phyloP scores from a whole-genome alignment of 768 basidiomycete genomes.

The Guyanaporus albipodus region DNA sequence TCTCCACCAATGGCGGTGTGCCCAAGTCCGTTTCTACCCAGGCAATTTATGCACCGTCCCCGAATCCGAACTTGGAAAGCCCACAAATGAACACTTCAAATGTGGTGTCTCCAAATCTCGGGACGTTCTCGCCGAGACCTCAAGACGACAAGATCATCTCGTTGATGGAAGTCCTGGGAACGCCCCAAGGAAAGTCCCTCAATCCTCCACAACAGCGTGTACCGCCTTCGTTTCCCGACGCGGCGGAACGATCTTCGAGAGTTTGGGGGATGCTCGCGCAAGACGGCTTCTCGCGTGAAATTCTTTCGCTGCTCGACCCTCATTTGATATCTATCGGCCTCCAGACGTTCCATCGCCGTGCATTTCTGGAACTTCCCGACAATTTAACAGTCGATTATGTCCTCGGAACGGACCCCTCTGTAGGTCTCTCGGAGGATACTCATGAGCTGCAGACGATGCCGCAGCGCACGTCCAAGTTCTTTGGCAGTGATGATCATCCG shows the following conservation, averaged over 20 bases:
- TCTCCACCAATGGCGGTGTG: conserved; percentile 31
- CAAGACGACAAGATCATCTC: conserved; percentile 41
- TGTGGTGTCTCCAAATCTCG: conserved; percentile 40
- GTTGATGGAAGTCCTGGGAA: conserved; percentile 43
- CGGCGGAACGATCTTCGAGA: conserved; percentile 26
- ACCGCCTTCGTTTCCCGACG: conserved; percentile 18
- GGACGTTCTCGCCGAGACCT: conserved; percentile 53
- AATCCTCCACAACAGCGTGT: conserved; percentile 21
- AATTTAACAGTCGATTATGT: conserved; percentile 48
- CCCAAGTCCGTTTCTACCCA: conserved; percentile 48
- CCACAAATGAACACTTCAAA: conserved; percentile 14
- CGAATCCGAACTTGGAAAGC: conserved; percentile 33
- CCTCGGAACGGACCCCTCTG: conserved; percentile 29
- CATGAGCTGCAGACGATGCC: conserved; percentile 1
- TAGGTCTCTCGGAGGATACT: conserved; percentile 4
- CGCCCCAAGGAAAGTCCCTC: conserved; percentile 20
- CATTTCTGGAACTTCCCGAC: conserved; percentile 49
- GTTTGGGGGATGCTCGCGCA: conserved; percentile 54
- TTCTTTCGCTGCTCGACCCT: conserved; percentile 61
- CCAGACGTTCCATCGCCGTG: conserved; percentile 53
- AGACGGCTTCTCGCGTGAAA: conserved; percentile 66
- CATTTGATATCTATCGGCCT: conserved; percentile 61
- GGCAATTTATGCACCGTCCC: conserved; percentile 50
- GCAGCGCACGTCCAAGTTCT: conserved; percentile 38
- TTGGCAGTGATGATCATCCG: conserved; percentile 66